Percentiles rank a stretch among this genome's conserved stretches.
phyloP scores from a whole-genome alignment of 192 early-diverging fungal species.

The Entomortierella parvispora region DNA sequence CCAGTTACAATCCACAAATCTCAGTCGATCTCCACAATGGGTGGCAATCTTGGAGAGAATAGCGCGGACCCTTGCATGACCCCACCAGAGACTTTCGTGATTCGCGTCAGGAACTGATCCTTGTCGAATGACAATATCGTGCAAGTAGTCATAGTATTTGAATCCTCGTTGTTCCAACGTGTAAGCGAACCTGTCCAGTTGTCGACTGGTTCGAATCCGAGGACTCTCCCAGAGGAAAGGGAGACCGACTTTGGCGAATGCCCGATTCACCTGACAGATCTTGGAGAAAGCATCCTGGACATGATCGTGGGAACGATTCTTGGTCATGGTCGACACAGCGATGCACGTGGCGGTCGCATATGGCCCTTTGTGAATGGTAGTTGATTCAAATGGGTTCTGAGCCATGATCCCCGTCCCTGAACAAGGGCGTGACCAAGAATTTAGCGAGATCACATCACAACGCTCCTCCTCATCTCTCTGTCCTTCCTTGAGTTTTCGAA shows the following conservation, averaged over 20 bases:
- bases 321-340: conserved; percentile 6
- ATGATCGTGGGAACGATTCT: conserved; percentile 15
- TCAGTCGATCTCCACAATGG: conserved; percentile 1
- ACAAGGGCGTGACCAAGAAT: not conserved
- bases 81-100: conserved; percentile 20
- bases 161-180: conserved; percentile 15
- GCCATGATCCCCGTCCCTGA: not conserved
- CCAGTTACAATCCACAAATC: conserved; percentile 25
- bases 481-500: conserved; percentile 3
- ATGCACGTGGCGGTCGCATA: conserved; percentile 1
- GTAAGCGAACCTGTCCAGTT: conserved; percentile 15
- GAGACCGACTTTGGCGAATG: conserved; percentile 4
- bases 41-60: conserved; percentile 12
- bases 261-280: conserved; percentile 16
- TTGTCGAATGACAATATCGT: conserved; percentile 14
- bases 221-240: conserved; percentile 23
- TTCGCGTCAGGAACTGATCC: conserved; percentile 13
- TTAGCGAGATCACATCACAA: too few species aligned
- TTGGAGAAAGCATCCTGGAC: conserved; percentile 19
- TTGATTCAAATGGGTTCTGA: not conserved
- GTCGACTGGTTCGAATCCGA: conserved; percentile 14
- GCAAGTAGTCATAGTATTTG: conserved; percentile 20
- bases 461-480: not conserved
- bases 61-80: conserved; percentile 11
- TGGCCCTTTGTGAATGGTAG: conserved; percentile 1